Evolutionary conservation across 2,329 filamentous ascomycete species (phyloP).

Genomic region (Aschersonia sp.): DNA sequence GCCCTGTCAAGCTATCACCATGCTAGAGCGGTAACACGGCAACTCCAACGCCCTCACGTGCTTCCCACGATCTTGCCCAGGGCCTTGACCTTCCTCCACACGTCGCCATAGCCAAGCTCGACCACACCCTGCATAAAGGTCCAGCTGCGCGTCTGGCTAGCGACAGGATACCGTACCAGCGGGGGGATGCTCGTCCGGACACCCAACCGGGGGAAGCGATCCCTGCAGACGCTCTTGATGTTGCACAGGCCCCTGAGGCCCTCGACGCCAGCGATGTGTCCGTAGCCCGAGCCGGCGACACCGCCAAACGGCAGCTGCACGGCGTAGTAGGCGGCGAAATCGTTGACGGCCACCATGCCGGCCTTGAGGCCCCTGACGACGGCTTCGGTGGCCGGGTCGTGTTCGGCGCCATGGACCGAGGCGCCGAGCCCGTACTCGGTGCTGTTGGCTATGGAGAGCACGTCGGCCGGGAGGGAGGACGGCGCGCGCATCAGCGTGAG

Average conservation of each 20-base stretch:
- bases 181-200: constrained; percentile 66
- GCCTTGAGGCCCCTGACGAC: constrained; percentile 58
- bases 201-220: constrained; percentile 48
- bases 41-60: constrained; percentile 12
- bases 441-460: constrained; percentile 69
- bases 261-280: constrained; percentile 83
- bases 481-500: constrained; percentile 70
- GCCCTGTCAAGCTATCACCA: no score
- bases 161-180: constrained; percentile 69
- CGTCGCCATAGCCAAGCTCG: constrained; percentile 41
- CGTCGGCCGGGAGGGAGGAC: constrained; percentile 41
- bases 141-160: constrained; percentile 48
- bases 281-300: constrained; percentile 79
- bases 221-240: constrained; percentile 71
- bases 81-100: constrained; percentile 22
- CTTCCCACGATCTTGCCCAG: constrained; percentile 28
- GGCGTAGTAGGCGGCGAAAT: constrained; percentile 88
- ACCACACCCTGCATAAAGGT: constrained; percentile 47
- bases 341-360: constrained; percentile 91
- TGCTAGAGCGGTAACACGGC: no score
- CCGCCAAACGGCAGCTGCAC: constrained; percentile 92
- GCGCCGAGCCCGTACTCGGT: constrained; percentile 78
- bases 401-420: constrained; percentile 66
- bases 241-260: constrained; percentile 78
- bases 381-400: constrained; percentile 41